Base-by-base conservation (phyloP, 202 grass and related monocot species). In the Carex arenaria region DNA sequence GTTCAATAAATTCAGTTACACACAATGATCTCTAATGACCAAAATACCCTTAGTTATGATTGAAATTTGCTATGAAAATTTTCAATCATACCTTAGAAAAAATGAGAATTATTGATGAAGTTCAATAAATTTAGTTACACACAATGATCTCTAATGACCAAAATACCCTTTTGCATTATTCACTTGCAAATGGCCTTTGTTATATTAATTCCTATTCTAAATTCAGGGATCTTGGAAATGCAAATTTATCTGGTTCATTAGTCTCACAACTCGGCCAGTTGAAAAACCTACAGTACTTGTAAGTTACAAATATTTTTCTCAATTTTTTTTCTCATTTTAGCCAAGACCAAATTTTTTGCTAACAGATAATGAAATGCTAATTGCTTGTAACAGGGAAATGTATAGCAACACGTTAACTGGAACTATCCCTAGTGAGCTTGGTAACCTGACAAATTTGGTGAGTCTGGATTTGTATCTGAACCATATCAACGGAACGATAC, bases 381-480 rank as follows among this genome's bases (percentile, higher is more conserved):
- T 82, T 70, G 60, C 86, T 82, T 23, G 31, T 75, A 45, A 84
- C 92, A 97, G 92, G 79, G 92, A 97, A 87, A 79, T 97, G 80
- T 97, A 97, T 84, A 94, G 94, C 83, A 97, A 97, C 84, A 97
- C 84, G 68, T 88, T 97, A 85, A 92, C 82, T 45, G 94, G 94
- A 76, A 40, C 81, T 61, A 97, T 97, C 80, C 94, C 94, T 30
- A 34, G 18, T n/a, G 94, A 97, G 80, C 84, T 97, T 10, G 94
- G 94, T 61, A 97, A 97, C 75, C 84, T 97, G 61, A 94, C 87
- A 85, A 97, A 90, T 78, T 78, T 97, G 64, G 92, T 97, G 73
- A 94, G 94, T 90, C 91, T 97, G 84, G 94, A 97, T 91, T 78
- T 97, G 73, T 97, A 97, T 79, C 79, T 94, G 28, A 97, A 97